phyloP scores from a whole-genome alignment of 345 rosid genomes.

The Diplotaxis tenuifolia region DNA sequence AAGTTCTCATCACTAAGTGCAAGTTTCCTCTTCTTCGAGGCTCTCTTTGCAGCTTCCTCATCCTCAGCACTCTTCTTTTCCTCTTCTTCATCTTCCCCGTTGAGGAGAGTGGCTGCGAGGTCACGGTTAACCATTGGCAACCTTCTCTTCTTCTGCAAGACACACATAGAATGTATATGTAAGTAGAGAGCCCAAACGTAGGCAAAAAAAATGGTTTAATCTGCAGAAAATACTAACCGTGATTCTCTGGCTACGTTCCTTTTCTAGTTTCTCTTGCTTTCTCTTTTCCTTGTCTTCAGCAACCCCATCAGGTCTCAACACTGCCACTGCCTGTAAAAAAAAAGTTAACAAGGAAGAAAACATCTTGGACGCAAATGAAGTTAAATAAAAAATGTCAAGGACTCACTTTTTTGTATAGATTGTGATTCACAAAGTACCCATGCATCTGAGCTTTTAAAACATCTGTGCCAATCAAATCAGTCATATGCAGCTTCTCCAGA shows the following conservation, averaged over 20 bases:
- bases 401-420: slow-evolving; percentile 75
- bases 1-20: slow-evolving; percentile 46
- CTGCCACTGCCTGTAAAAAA: slow-evolving; percentile 57
- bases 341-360: neutral
- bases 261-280: slow-evolving; percentile 67
- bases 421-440: slow-evolving; percentile 76
- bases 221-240: slow-evolving; percentile 55
- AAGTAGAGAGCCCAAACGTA: slow-evolving; percentile 16
- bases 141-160: slow-evolving; percentile 58
- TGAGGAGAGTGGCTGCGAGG: slow-evolving; percentile 57
- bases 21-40: slow-evolving; percentile 68
- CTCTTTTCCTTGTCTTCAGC: slow-evolving; percentile 55
- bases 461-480: slow-evolving; percentile 84
- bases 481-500: slow-evolving; percentile 74
- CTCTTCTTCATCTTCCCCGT: slow-evolving; percentile 57
- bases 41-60: slow-evolving; percentile 52
- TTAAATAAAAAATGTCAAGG: neutral
- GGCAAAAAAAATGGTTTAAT: neutral
- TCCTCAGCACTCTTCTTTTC: slow-evolving; percentile 50
- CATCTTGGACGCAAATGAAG: slow-evolving; percentile 11
- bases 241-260: slow-evolving; percentile 52
- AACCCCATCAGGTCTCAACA: slow-evolving; percentile 72
- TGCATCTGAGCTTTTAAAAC: slow-evolving; percentile 92
- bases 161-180: slow-evolving; percentile 21
- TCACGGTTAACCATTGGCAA: slow-evolving; percentile 72